Evolutionary conservation across 2,329 filamentous ascomycete genomes (phyloP).

Genomic region (Geosmithia morbida): DNA sequence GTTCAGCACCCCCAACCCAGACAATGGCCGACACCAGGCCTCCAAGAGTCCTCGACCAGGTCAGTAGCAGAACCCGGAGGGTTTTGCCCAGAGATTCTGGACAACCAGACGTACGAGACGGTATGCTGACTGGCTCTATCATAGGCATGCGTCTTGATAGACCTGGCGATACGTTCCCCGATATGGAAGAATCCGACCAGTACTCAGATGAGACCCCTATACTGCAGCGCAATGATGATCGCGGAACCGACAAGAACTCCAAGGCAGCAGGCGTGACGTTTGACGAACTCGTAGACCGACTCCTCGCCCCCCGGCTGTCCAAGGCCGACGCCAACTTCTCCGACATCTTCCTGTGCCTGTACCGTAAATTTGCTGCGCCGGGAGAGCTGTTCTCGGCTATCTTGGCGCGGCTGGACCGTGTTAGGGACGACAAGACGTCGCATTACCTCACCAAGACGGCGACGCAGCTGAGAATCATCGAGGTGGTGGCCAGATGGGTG

Average conservation of each 20-base stretch:
- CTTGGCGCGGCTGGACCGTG: conserved; percentile 57
- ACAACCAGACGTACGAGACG: conserved; percentile 26
- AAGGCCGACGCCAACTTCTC: conserved; percentile 82
- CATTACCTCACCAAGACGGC: conserved; percentile 65
- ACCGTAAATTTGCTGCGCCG: conserved; percentile 84
- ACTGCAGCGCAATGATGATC: conserved; percentile 52
- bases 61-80: conserved; percentile 5
- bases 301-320: conserved; percentile 68
- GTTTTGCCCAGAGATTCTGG: neutral
- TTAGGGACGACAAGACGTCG: conserved; percentile 50
- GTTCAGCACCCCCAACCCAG: conserved; percentile 30
- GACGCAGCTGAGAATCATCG: conserved; percentile 70
- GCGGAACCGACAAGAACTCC: conserved; percentile 31
- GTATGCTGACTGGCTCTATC: conserved; percentile 29
- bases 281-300: conserved; percentile 71
- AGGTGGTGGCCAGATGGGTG: conserved; percentile 80
- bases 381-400: conserved; percentile 65
- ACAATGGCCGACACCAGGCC: conserved; percentile 14
- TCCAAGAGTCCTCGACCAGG: conserved; percentile 17
- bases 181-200: conserved; percentile 56
- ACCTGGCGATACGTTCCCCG: conserved; percentile 38
- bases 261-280: conserved; percentile 41
- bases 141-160: conserved; percentile 37
- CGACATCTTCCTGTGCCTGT: conserved; percentile 80
- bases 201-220: conserved; percentile 55